phyloP scores from a whole-genome alignment of 2,329 filamentous ascomycete genomes.

The Furcasterigmium sp. region DNA sequence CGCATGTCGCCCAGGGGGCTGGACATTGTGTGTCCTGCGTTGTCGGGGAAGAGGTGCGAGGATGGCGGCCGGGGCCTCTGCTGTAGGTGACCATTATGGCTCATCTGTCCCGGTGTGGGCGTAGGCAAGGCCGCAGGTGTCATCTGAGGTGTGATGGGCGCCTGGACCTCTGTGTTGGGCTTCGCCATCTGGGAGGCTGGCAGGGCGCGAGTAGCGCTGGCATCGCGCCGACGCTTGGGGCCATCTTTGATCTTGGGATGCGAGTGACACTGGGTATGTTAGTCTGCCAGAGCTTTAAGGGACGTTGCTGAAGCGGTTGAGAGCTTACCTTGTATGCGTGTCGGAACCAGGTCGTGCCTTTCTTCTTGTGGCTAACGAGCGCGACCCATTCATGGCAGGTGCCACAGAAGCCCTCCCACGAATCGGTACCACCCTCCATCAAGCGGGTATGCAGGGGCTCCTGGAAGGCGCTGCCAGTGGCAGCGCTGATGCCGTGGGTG shows the following conservation, averaged over 20 bases:
- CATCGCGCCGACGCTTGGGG: slow-evolving; percentile 62
- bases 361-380: slow-evolving; percentile 81
- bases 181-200: slow-evolving; percentile 39
- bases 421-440: slow-evolving; percentile 75
- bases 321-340: slow-evolving; percentile 75
- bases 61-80: neutral
- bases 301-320: slow-evolving; percentile 4
- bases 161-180: slow-evolving; percentile 38
- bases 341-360: slow-evolving; percentile 87
- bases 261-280: slow-evolving; percentile 54
- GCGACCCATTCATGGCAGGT: slow-evolving; percentile 78
- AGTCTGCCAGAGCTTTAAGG: slow-evolving; percentile 8
- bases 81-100: slow-evolving; percentile 9
- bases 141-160: slow-evolving; percentile 37
- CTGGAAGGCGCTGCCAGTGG: slow-evolving; percentile 73
- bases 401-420: slow-evolving; percentile 75
- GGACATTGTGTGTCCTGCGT: slow-evolving; percentile 3
- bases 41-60: neutral
- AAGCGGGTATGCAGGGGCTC: slow-evolving; percentile 69
- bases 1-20: neutral
- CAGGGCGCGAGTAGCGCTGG: slow-evolving; percentile 41
- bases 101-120: slow-evolving; percentile 27
- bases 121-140: slow-evolving; percentile 30
- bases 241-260: slow-evolving; percentile 68
- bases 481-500: slow-evolving; percentile 79